phyloP scores from a whole-genome alignment of 345 rosid genomes.

The Camelina laxa region DNA sequence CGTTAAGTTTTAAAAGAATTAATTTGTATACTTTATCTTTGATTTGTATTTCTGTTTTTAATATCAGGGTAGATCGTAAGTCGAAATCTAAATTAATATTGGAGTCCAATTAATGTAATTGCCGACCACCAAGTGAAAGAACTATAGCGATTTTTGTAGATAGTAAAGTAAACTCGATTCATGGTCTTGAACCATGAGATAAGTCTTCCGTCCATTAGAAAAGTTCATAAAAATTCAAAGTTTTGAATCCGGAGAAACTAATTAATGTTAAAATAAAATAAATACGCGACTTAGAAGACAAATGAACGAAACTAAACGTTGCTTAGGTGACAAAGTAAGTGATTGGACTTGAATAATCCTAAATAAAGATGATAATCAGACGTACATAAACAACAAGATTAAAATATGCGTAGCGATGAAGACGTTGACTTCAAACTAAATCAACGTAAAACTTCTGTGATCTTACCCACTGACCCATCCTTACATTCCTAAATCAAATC shows the following conservation, averaged over 20 bases:
- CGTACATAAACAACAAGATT: conserved; percentile 23
- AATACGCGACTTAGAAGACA: neutral
- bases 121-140: no score
- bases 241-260: neutral
- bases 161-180: neutral
- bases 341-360: conserved; percentile 3
- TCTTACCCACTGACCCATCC: neutral
- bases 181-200: neutral
- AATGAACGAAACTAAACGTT: conserved; percentile 15
- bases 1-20: neutral
- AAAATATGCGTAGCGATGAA: conserved; percentile 25
- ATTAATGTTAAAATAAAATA: neutral
- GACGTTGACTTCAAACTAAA: conserved; percentile 31
- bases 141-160: neutral
- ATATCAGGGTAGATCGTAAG: no score
- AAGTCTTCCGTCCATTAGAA: neutral
- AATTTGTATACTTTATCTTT: neutral
- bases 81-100: neutral
- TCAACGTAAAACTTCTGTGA: neutral
- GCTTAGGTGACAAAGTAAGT: conserved; percentile 29
- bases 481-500: conserved; percentile 21
- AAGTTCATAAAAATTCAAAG: neutral
- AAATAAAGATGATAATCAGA: conserved; percentile 5
- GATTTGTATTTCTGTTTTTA: no score
- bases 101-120: no score